Base-by-base conservation (phyloP, 768 basidiomycete genomes). In the Leccinum ochraceum region DNA sequence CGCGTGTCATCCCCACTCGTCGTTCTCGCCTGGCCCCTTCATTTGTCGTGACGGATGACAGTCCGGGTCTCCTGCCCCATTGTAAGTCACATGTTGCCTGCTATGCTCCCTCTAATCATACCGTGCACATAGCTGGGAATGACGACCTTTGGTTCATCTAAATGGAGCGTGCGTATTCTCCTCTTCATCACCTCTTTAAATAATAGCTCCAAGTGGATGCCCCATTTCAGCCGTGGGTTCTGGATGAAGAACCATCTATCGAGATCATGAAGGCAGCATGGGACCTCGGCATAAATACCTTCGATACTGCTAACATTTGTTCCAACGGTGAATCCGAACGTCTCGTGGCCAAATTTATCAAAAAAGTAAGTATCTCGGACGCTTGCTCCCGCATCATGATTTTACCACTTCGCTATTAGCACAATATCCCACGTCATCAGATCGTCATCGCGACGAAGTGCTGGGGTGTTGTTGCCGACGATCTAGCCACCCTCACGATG, bases 241-340 rank as follows among this genome's bases (percentile, higher is more conserved):
- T 72, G 6, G 71, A 63, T 1, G 73, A 73, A 56, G 68, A 66
- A 1, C 56, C 74, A n/a, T 70, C 74, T 0, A 56, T 74, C 20
- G 60, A 67, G 51, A 66, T 79, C 60, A 57, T 80, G 54, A 77
- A 78, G 60, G 67, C 70, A 10, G 80, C 80, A 4, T 79, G 70
- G 69, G 73, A 78, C 30, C 63, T 70, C 13, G 80, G 80, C 4
- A 71, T 80, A 60, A 77, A 70, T 57, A 78, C 75, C 4, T 70
- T 76, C 54, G 78, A 80, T 42, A 77, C 77, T 1, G 76, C 77
- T n/a, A 77, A 77, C 54, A 14, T 73, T 4, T 79, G 78, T 50
- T 72, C 71, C 17, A 71, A 72, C 37, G 77, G 75, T 26, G 70
- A 72, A 53, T 24, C 24, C 24, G 24, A 24, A 24, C 24, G 24